These are phyloP conservation scores for Clonostachys sp. DNA, from an alignment of 2,329 filamentous ascomycete genomes.

Conservation along the genomic window DNA sequence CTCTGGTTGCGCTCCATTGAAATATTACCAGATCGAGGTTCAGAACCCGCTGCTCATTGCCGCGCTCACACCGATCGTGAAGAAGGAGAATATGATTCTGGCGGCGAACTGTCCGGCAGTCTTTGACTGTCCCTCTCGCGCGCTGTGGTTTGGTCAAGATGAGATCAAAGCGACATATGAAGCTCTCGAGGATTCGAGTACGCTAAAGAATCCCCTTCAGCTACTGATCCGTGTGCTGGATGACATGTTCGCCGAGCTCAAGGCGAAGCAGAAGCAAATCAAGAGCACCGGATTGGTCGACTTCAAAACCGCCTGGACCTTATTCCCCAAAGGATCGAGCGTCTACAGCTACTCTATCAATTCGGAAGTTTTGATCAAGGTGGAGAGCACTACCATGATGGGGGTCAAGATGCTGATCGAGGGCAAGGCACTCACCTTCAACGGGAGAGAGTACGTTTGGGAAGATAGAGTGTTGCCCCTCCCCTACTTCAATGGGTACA, in stretches of 20 bases:
- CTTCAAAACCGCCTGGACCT: conserved; percentile 36
- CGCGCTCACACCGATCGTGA: conserved; percentile 35
- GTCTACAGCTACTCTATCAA: conserved; percentile 31
- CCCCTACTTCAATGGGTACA: conserved; percentile 19
- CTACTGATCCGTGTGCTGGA: conserved; percentile 33
- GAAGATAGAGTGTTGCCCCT: conserved; percentile 21
- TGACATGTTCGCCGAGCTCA: conserved; percentile 32
- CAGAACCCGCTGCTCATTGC: conserved; percentile 35
- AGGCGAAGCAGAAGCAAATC: conserved; percentile 25
- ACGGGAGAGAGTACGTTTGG: conserved; percentile 35
- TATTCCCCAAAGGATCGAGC: conserved; percentile 31
- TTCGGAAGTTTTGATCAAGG: conserved; percentile 33
- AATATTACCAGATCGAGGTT: conserved; percentile 31
- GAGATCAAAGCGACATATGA: conserved; percentile 27
- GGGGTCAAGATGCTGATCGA: conserved; percentile 15
- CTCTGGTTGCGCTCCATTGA: conserved; percentile 27
- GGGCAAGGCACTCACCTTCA: conserved; percentile 28
- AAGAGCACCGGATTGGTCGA: conserved; percentile 29
- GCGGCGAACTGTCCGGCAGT: conserved; percentile 25
- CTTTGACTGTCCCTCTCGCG: conserved; percentile 32
- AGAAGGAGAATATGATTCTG: conserved; percentile 31
- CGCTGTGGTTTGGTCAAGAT: conserved; percentile 38
- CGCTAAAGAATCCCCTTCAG: conserved; percentile 28
- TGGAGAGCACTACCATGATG: conserved; percentile 18
- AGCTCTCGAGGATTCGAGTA: conserved; percentile 12